A percentile compares a stretch with the other conserved stretches of the same genome.
phyloP scores from a whole-genome alignment of 495 filamentous ascomycete species.

The Penicillium arizonense region DNA sequence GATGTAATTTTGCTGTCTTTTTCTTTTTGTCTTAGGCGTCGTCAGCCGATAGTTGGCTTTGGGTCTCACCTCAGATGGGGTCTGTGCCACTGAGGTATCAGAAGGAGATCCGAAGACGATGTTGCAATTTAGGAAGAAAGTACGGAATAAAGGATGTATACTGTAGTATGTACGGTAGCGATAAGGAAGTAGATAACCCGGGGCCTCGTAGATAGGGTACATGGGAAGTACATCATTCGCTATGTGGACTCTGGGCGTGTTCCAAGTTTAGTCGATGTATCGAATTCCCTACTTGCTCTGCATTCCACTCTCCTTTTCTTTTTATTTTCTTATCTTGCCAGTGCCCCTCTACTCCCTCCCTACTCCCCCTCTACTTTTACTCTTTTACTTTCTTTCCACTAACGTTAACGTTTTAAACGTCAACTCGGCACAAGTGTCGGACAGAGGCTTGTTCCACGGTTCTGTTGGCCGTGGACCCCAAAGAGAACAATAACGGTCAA shows the following conservation, averaged over 20 bases:
- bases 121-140: background rate
- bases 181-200: conserved; percentile 7
- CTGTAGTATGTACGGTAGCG: background rate
- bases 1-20: background rate
- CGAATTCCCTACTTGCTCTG: conserved; percentile 8
- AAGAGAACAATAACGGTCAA: conserved; percentile 11
- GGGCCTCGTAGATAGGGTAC: background rate
- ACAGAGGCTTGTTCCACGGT: conserved; percentile 24
- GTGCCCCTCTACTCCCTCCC: background rate
- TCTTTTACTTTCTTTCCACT: conserved; percentile 6
- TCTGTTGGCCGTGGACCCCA: conserved; percentile 18
- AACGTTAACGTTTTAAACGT: conserved; percentile 6
- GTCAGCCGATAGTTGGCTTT: conserved; percentile 4
- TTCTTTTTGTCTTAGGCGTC: background rate
- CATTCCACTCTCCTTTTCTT: conserved; percentile 9
- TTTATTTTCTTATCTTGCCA: conserved; percentile 6
- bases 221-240: conserved; percentile 4
- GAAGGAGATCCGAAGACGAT: background rate
- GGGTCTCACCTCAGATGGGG: conserved; percentile 8
- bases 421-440: conserved; percentile 10
- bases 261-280: conserved; percentile 14
- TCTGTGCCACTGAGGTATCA: conserved; percentile 3
- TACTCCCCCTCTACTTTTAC: background rate
- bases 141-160: background rate
- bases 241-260: background rate